A percentile compares a stretch with the other conserved stretches of the same genome.
These are phyloP conservation scores for Nitzschia sp. DNA, from an alignment of 108 stramenopile species.

Conservation along the genomic window DNA sequence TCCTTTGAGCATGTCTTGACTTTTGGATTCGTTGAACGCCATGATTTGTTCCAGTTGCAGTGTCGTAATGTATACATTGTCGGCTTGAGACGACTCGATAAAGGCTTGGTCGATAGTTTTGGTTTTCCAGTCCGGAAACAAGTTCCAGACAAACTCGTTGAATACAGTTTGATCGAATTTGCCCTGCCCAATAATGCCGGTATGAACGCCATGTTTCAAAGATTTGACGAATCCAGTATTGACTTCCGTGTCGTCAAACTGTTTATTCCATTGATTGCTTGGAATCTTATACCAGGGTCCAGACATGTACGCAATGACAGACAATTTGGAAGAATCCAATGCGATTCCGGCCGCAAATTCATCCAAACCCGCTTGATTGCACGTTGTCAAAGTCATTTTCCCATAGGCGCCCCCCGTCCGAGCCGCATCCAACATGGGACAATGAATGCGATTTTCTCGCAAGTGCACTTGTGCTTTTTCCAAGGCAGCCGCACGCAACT, in stretches of 20 bases:
- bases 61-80: background rate
- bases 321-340: background rate
- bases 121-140: slow-evolving; percentile 1
- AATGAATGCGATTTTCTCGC: background rate
- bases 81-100: background rate
- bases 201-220: background rate
- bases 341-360: background rate
- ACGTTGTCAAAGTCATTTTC: background rate
- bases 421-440: slow-evolving; percentile 9
- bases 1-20: background rate
- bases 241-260: background rate
- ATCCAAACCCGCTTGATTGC: background rate
- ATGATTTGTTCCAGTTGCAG: background rate
- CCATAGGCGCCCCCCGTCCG: background rate
- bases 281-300: background rate
- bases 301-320: background rate
- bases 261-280: background rate
- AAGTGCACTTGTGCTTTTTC: background rate
- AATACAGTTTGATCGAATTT: background rate
- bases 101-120: background rate
- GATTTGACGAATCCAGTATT: background rate
- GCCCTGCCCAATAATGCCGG: background rate
- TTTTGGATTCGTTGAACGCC: background rate
- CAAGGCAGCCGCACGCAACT: background rate
- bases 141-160: slow-evolving; percentile 5